Conservation (phyloP, 2,329 filamentous ascomycete species). For the Fusarium nelsonii region DNA sequence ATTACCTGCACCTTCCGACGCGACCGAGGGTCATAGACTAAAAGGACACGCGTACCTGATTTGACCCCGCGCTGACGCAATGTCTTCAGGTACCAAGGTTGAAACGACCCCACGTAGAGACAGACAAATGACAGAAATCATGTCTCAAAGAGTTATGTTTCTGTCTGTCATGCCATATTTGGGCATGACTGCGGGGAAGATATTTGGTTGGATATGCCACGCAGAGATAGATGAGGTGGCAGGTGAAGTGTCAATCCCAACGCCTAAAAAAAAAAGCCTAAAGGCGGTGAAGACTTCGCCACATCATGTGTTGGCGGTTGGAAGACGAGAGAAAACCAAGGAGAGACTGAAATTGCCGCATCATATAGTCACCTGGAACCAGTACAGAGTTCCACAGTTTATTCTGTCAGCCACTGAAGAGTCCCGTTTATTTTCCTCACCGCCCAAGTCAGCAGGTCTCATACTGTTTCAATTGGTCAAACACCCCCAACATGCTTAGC, state of each 20-base stretch:
- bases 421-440: slow-evolving; percentile 36
- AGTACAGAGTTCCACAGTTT: fast-evolving
- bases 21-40: background rate
- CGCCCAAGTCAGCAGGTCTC: slow-evolving; percentile 18
- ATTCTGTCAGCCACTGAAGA: background rate
- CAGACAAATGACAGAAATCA: background rate
- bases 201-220: slow-evolving; percentile 7
- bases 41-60: slow-evolving; percentile 5
- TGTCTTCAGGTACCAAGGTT: slow-evolving; percentile 7
- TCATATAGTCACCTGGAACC: fast-evolving
- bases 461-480: background rate
- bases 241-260: slow-evolving; percentile 9
- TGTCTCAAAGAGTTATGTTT: background rate
- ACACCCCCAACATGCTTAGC: slow-evolving; percentile 22
- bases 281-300: slow-evolving; percentile 32
- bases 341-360: fast-evolving
- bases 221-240: slow-evolving; percentile 24
- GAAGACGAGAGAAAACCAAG: slow-evolving; percentile 25
- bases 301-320: slow-evolving; percentile 31
- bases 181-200: background rate
- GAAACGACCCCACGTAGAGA: background rate
- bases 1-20: background rate
- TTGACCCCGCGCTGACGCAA: slow-evolving; percentile 11
- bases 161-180: background rate
- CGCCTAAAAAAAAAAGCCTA: slow-evolving; percentile 19